These are phyloP conservation scores for Brettanomyces anomalus DNA, from an alignment of 805 yeast species.

Conservation along the genomic window DNA sequence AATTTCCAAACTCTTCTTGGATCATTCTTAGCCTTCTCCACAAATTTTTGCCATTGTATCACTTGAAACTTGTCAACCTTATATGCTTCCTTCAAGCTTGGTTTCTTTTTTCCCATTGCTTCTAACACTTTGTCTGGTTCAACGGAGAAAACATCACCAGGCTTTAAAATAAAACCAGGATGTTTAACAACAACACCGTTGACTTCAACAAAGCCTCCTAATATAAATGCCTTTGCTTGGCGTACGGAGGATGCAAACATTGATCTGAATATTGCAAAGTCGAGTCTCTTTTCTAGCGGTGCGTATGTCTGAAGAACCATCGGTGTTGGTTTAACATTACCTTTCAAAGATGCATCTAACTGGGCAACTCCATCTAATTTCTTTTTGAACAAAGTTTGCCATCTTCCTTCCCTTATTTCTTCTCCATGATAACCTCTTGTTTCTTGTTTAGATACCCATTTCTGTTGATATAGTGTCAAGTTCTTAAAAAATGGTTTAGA, in stretches of 20 bases:
- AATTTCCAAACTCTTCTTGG: constrained; percentile 51
- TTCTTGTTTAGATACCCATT: constrained; percentile 85
- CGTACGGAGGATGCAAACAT: constrained; percentile 89
- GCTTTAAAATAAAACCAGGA: constrained; percentile 66
- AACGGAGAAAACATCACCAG: constrained; percentile 85
- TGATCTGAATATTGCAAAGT: constrained; percentile 82
- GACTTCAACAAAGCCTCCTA: constrained; percentile 74
- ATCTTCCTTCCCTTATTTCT: constrained; percentile 74
- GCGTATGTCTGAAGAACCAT: constrained; percentile 84
- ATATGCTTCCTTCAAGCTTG: constrained; percentile 58
- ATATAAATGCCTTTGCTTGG: constrained; percentile 85
- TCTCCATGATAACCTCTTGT: constrained; percentile 96
- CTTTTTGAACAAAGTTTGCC: constrained; percentile 62
- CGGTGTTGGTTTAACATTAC: constrained; percentile 60
- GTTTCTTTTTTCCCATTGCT: constrained; percentile 82
- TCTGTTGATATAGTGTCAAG: constrained; percentile 79
- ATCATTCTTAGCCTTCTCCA: constrained; percentile 45
- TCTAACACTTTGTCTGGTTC: constrained; percentile 76
- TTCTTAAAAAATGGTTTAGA: constrained; percentile 41
- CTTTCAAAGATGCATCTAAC: constrained; percentile 69
- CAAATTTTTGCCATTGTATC: constrained; percentile 65
- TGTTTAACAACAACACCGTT: constrained; percentile 73
- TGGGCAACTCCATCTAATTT: constrained; percentile 82
- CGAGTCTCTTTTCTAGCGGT: constrained; percentile 78
- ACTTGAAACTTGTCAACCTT: constrained; percentile 67